A percentile compares a stretch with the other conserved stretches of the same genome.
phyloP scores from a whole-genome alignment of 73 alveolate genomes.

The Blepharisma japonicum region DNA sequence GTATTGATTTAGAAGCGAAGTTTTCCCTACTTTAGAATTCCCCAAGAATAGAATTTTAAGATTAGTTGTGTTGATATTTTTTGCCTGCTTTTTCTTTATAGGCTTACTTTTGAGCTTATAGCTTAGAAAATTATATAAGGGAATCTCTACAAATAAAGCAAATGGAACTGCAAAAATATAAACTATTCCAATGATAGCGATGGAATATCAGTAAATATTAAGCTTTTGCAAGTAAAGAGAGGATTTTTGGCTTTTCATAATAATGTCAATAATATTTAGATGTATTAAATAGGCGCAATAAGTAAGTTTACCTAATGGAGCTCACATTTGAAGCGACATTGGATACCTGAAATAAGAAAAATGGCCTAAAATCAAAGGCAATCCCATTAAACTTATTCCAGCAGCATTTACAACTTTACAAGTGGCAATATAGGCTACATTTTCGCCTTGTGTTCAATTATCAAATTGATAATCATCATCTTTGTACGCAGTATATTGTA shows the following conservation, averaged over 20 bases:
- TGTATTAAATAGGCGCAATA: background rate
- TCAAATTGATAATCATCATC: background rate
- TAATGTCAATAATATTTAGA: background rate
- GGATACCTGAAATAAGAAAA: background rate
- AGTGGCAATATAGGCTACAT: background rate
- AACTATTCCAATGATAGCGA: background rate
- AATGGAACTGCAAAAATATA: background rate
- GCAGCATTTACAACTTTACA: background rate
- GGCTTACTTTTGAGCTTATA: too few species aligned
- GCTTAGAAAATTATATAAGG: background rate
- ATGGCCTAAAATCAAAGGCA: background rate
- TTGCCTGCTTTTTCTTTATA: too few species aligned
- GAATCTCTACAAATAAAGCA: constrained; percentile 5
- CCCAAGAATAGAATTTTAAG: too few species aligned
- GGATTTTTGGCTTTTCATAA: background rate
- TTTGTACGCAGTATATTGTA: background rate
- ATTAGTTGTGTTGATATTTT: too few species aligned
- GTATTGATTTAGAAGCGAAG: too few species aligned
- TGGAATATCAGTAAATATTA: background rate
- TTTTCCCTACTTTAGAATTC: too few species aligned
- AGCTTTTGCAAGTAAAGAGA: background rate
- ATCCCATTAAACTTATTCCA: background rate
- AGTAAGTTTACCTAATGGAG: background rate
- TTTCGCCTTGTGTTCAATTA: background rate
- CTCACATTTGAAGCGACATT: background rate